These are phyloP conservation scores for Leptodontidium sp. DNA, from an alignment of 2,329 filamentous ascomycete species.

Conservation along the genomic window DNA sequence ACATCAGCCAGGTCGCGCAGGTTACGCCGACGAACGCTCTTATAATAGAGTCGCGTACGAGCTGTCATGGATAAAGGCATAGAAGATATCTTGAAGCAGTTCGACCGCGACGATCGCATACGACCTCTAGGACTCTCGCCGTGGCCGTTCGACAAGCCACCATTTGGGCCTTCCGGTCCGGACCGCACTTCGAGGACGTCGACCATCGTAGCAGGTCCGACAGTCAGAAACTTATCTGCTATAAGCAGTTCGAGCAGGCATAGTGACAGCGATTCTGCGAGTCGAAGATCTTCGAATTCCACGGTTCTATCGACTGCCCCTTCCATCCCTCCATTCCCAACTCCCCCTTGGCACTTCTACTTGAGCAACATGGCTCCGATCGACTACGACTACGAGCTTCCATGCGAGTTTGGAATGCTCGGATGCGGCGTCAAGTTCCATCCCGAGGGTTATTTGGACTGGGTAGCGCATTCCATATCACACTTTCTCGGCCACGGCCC, in stretches of 20 bases:
- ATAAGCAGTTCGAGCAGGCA: conserved; percentile 1
- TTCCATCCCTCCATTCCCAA: background rate
- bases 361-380: conserved; percentile 7
- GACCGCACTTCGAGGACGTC: background rate
- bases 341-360: conserved; percentile 15
- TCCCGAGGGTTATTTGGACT: conserved; percentile 50
- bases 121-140: background rate
- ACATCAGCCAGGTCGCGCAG: background rate
- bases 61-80: background rate
- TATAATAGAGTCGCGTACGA: background rate
- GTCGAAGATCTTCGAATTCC: conserved; percentile 8
- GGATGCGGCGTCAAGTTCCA: conserved; percentile 52
- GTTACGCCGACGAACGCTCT: background rate
- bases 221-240: background rate
- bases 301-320: conserved; percentile 21
- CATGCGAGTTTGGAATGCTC: conserved; percentile 40
- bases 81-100: background rate
- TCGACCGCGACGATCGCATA: background rate
- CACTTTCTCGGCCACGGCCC: conserved; percentile 50
- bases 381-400: conserved; percentile 33
- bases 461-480: conserved; percentile 56
- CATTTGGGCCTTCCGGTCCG: background rate
- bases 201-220: background rate
- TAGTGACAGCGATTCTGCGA: conserved; percentile 7
- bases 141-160: background rate